Conservation (phyloP, 78 protist species). For the Planoprotostelium fungivorum region DNA sequence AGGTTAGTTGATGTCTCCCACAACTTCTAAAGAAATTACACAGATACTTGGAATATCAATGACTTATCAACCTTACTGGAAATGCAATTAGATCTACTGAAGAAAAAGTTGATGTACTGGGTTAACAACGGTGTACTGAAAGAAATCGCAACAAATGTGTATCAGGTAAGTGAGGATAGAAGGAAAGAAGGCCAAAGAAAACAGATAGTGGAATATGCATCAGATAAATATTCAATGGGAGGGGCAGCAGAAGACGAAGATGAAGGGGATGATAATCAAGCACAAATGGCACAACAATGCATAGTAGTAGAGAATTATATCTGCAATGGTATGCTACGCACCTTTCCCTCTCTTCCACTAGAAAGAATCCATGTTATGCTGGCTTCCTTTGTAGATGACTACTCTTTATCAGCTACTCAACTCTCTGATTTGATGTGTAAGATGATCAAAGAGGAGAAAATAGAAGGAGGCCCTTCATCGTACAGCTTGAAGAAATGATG, state of each 20-base stretch:
- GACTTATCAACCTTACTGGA: slow-evolving; percentile 10
- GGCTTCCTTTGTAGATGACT: slow-evolving; percentile 35
- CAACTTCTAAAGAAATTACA: no score
- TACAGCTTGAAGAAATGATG: no score
- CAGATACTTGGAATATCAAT: neutral
- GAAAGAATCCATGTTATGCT: slow-evolving; percentile 66
- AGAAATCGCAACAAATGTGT: slow-evolving; percentile 11
- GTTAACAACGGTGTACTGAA: slow-evolving; percentile 30
- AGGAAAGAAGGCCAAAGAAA: neutral
- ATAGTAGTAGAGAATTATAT: slow-evolving; percentile 33
- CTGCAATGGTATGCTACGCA: slow-evolving; percentile 59
- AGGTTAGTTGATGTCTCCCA: neutral
- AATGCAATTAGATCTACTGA: slow-evolving; percentile 9
- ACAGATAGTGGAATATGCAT: slow-evolving; percentile 17
- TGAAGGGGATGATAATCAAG: slow-evolving; percentile 6
- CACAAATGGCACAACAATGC: slow-evolving; percentile 34
- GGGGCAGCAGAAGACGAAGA: slow-evolving; percentile 15
- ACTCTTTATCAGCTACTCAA: slow-evolving; percentile 12
- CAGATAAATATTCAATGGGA: neutral
- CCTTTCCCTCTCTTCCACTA: slow-evolving; percentile 41
- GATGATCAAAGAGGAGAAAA: slow-evolving; percentile 23
- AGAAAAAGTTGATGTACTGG: slow-evolving; percentile 52
- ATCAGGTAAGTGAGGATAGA: neutral
- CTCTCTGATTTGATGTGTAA: slow-evolving; percentile 16
- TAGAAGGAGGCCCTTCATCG: slow-evolving; percentile 8